Evolutionary conservation across 345 rosid species (phyloP), one percentile per base, ranked within the genome.

Genomic region (Ceriops decandra): DNA sequence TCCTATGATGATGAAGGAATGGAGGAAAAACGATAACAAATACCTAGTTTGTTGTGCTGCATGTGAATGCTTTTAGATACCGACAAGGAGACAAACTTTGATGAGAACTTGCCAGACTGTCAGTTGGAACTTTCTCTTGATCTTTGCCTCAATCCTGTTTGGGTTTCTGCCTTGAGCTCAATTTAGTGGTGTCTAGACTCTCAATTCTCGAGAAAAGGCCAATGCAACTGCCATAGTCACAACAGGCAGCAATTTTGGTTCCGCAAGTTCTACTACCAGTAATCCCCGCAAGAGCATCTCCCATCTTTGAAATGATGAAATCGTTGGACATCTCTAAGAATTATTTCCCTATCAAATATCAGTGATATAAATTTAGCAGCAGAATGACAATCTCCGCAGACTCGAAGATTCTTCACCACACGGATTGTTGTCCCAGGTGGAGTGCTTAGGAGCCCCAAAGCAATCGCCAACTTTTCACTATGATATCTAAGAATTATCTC

Each of bases 341-440:
- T 60, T 59, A 75, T 75, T 59, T 69, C 54, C 62, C 78, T 75
- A 6, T 53, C 28, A 36, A 65, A 60, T 47, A 69, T 59, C 5
- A 30, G 51, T 9, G 70, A 75, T 64, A 75, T 60, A 21, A 64
- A 60, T 60, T 75, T 75, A n/a, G 74, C 78, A 36, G 78, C 74
- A 75, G 74, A 69, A 64, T 69, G 78, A 54, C 78, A 75, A 64
- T 75, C 74, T 38, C 70, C 70, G 28, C 74, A 75, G 57, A 75
- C 74, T 17, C 74, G 74, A 27, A 75, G 78, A 64, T 75, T 75
- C 78, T 75, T 75, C 70, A 64, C 74, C 66, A 75, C 70, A 17
- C 78, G 74, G 10, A 75, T 59, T 51, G 74, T 64, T 38, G 74
- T 64, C 19, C 74, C 70, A 28, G 74, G 70, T 2, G 72, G 66